A percentile compares a stretch with the other conserved stretches of the same genome.
Evolutionary conservation across 2,329 filamentous ascomycete species (phyloP).

Genomic region (Paracoccidioides brasiliensis): DNA sequence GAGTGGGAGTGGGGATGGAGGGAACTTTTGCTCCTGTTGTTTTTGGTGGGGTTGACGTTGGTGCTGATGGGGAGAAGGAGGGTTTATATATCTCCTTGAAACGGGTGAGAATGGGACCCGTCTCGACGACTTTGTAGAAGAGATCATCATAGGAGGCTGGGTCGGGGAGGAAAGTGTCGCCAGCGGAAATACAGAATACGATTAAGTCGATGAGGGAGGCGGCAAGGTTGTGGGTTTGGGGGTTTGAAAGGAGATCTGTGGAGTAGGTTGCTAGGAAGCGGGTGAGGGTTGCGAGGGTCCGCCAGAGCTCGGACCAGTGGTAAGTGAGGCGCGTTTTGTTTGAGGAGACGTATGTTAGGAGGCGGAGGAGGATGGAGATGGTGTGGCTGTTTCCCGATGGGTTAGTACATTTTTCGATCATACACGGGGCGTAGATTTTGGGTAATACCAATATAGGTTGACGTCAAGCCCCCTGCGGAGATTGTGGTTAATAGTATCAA

Average conservation of each 20-base stretch:
- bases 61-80: constrained; percentile 12
- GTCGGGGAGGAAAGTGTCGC: constrained; percentile 81
- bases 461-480: constrained; percentile 73
- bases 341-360: constrained; percentile 72
- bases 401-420: neutral
- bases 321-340: constrained; percentile 70
- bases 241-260: constrained; percentile 56
- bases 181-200: constrained; percentile 68
- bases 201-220: constrained; percentile 69
- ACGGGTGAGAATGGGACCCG: constrained; percentile 65
- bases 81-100: constrained; percentile 65
- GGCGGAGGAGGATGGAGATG: constrained; percentile 66
- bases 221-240: constrained; percentile 60
- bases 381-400: constrained; percentile 39
- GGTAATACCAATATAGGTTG: constrained; percentile 55
- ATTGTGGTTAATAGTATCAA: constrained; percentile 91
- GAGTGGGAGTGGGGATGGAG: constrained; percentile 71
- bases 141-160: constrained; percentile 85
- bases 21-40: constrained; percentile 23
- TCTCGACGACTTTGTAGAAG: constrained; percentile 96
- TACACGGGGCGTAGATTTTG: neutral
- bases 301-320: constrained; percentile 94
- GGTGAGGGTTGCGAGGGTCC: constrained; percentile 72
- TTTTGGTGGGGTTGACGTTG: constrained; percentile 15
- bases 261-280: constrained; percentile 84